Conservation (phyloP, 495 filamentous ascomycete species). For the Entonaema liquescens region DNA sequence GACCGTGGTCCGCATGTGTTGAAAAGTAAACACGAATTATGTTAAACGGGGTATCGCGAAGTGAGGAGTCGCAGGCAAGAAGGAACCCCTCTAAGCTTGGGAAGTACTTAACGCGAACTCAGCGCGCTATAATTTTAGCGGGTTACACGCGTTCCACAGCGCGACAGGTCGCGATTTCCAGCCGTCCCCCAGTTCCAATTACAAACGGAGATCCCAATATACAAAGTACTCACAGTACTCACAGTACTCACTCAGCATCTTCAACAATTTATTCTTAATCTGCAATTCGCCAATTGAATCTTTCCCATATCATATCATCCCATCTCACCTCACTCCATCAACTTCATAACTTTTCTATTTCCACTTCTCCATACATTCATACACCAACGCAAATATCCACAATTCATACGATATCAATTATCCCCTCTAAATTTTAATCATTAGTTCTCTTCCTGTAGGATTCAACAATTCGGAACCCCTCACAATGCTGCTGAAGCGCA, state of each 20-base stretch:
- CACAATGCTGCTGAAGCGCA: slow-evolving; percentile 60
- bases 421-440: background rate
- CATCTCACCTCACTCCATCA: slow-evolving; percentile 11
- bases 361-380: background rate
- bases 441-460: background rate
- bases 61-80: background rate
- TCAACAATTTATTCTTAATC: slow-evolving; percentile 14
- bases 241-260: too few relatives aligned
- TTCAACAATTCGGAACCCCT: background rate
- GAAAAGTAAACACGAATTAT: background rate
- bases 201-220: slow-evolving; percentile 10
- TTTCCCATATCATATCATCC: slow-evolving; percentile 20
- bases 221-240: too few relatives aligned
- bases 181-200: slow-evolving; percentile 15
- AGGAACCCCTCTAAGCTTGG: slow-evolving; percentile 5
- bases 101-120: slow-evolving; percentile 37
- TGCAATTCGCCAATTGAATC: slow-evolving; percentile 31
- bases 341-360: slow-evolving; percentile 2
- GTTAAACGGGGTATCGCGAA: background rate
- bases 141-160: slow-evolving; percentile 18
- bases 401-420: background rate
- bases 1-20: background rate
- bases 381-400: background rate
- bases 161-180: slow-evolving; percentile 37
- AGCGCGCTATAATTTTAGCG: slow-evolving; percentile 34